Evolutionary conservation across 192 early-diverging fungal genomes (phyloP).

Genomic region (Umbelopsis sp.): DNA sequence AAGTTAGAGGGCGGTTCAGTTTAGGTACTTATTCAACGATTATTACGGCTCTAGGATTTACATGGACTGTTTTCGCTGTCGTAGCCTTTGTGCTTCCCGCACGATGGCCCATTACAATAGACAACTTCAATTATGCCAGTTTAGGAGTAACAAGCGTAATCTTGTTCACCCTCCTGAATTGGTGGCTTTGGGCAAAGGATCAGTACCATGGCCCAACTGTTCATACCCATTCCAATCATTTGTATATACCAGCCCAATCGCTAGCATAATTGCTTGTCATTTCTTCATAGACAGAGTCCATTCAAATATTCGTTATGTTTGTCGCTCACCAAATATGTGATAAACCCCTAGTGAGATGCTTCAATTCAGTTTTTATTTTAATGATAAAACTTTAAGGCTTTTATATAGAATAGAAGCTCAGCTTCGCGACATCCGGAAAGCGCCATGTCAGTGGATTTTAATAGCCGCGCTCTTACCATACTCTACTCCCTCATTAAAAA

Average conservation of each 20-base stretch:
- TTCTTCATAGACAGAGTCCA: neutral
- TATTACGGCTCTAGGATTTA: slow-evolving; percentile 25
- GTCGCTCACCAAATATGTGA: neutral
- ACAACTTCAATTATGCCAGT: slow-evolving; percentile 31
- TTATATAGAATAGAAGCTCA: neutral
- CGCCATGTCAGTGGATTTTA: no score
- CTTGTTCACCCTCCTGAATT: neutral
- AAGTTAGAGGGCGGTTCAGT: slow-evolving; percentile 21
- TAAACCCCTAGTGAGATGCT: no score
- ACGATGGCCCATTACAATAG: slow-evolving; percentile 28
- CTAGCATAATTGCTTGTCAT: neutral
- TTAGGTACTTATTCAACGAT: slow-evolving; percentile 24
- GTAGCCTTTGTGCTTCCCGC: slow-evolving; percentile 32
- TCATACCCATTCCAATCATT: no score
- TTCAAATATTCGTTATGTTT: neutral
- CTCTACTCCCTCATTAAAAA: neutral
- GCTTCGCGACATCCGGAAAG: neutral
- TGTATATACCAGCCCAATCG: neutral
- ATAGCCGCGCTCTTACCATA: no score
- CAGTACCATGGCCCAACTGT: neutral
- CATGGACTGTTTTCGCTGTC: slow-evolving; percentile 29
- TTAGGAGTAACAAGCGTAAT: slow-evolving; percentile 15
- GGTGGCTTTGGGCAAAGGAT: slow-evolving; percentile 8
- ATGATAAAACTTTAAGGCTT: no score
- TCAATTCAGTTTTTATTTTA: no score